Evolutionary conservation across 2,329 filamentous ascomycete species (phyloP).

Genomic region (Fusarium agapanthi): DNA sequence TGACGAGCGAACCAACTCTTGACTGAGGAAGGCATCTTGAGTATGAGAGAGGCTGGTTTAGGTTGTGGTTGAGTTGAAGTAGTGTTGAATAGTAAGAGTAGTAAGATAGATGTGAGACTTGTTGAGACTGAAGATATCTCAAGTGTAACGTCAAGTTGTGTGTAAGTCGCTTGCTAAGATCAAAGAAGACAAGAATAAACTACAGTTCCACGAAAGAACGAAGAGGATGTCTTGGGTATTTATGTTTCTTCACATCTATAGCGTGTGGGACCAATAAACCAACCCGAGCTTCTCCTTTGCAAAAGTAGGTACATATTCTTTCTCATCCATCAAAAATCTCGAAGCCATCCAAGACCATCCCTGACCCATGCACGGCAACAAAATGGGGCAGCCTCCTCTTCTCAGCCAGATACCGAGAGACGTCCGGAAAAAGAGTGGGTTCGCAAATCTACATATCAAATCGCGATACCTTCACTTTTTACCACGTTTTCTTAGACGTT

Average conservation of each 20-base stretch:
- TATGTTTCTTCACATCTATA: slow-evolving; percentile 25
- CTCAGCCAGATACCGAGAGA: slow-evolving; percentile 37
- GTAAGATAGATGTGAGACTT: neutral
- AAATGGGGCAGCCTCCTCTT: neutral
- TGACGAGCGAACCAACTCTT: slow-evolving; percentile 53
- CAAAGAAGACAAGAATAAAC: neutral
- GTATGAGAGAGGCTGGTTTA: neutral
- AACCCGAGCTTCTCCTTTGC: slow-evolving; percentile 15
- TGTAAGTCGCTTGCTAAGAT: neutral
- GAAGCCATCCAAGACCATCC: slow-evolving; percentile 18
- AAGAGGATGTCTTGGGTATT: slow-evolving; percentile 33
- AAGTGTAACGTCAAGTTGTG: neutral
- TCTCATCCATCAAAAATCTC: neutral
- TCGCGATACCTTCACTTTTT: slow-evolving; percentile 31
- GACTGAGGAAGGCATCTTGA: slow-evolving; percentile 45
- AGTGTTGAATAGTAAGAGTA: neutral
- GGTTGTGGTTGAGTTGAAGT: neutral
- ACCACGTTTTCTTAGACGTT: slow-evolving; percentile 19
- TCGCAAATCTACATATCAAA: slow-evolving; percentile 5
- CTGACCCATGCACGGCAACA: neutral
- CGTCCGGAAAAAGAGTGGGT: slow-evolving; percentile 37
- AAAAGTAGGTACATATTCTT: neutral
- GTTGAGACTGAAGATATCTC: neutral
- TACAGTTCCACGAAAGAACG: neutral
- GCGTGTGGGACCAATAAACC: slow-evolving; percentile 27